Evolutionary conservation across 2,329 filamentous ascomycete species (phyloP), one percentile per base, ranked within the genome.

Genomic region (Paraphaeosphaeria minitans): DNA sequence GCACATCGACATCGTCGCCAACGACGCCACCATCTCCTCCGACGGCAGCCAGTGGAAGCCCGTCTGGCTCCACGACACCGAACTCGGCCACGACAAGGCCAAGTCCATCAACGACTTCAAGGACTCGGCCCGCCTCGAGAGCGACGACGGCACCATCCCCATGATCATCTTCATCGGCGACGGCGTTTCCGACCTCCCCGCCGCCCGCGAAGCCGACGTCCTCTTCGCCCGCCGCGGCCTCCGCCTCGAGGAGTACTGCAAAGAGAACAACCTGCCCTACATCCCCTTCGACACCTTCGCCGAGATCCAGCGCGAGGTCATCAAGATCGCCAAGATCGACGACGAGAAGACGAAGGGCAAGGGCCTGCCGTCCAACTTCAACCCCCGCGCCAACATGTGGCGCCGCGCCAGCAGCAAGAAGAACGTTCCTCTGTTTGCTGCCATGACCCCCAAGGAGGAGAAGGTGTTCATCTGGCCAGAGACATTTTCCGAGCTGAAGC

Each of bases 101-200:
- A 78, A 85, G 7, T 88, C 85, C 3, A 85, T 90, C 57, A 82
- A 84, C 46, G 85, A 89, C 69, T 87, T 84, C 46, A 82, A 86
- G n/a, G 76, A 75, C 8, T 73, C 79, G 21, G 86, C 85, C 1
- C 78, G 83, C 61, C 73, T 85, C 4, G 77, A 82, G 49, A 83
- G 82, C 59, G 83, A 85, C 16, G 84, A 89, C 58, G 86, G 84
- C 56, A 85, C 85, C 2, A 82, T 89, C 48, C 87, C 87, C 0
- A 78, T 89, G 53, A 88, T 90, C 64, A 79, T 90, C 53, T 90
- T 90, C 76, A 89, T 90, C 64, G 87, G 88, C 50, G 88, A 90
- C 67, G 88, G 87, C 22, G 86, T 90, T 6, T 88, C 85, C 0
- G 88, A 90, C 68, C 80, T 90, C 1, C 83, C 88, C 0, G 87